Percentiles rank a stretch among this genome's conserved stretches.
Evolutionary conservation across 208 protist genomes (phyloP).

Genomic region (Phytomonas francai): DNA sequence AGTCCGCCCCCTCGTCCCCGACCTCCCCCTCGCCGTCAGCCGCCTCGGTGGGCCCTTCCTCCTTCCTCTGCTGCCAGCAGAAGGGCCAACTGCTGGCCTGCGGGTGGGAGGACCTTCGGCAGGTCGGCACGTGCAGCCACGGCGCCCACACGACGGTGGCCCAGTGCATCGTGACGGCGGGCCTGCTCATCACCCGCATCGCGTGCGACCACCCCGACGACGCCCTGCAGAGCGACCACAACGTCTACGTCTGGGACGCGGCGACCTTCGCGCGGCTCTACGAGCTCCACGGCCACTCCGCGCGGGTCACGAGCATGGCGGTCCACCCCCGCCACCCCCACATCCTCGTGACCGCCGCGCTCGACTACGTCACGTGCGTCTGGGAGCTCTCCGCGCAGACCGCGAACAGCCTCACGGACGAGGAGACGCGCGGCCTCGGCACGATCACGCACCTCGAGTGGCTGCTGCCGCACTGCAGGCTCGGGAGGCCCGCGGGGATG

Average conservation of each 20-base stretch:
- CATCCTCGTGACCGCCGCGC: conserved; percentile 16
- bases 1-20: not conserved
- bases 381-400: conserved; percentile 3
- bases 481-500: not conserved
- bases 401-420: not conserved
- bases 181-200: conserved; percentile 49
- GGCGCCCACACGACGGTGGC: conserved; percentile 33
- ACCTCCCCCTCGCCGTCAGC: no score
- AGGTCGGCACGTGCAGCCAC: conserved; percentile 39
- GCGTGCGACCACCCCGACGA: conserved; percentile 26
- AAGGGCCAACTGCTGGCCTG: conserved; percentile 67
- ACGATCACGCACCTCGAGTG: not conserved
- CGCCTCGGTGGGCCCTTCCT: conserved; percentile 8
- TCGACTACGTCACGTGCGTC: conserved; percentile 10
- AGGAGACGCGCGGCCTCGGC: not conserved
- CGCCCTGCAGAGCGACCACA: conserved; percentile 37
- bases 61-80: conserved; percentile 47
- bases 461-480: conserved; percentile 15
- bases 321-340: conserved; percentile 28
- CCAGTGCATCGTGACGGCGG: conserved; percentile 36
- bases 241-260: conserved; percentile 62
- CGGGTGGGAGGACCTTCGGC: conserved; percentile 29
- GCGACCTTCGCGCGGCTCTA: conserved; percentile 29
- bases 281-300: conserved; percentile 44
- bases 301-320: conserved; percentile 48